Base-by-base conservation (phyloP, 2,329 filamentous ascomycete species). In the Chrysosporium queenslandicum region DNA sequence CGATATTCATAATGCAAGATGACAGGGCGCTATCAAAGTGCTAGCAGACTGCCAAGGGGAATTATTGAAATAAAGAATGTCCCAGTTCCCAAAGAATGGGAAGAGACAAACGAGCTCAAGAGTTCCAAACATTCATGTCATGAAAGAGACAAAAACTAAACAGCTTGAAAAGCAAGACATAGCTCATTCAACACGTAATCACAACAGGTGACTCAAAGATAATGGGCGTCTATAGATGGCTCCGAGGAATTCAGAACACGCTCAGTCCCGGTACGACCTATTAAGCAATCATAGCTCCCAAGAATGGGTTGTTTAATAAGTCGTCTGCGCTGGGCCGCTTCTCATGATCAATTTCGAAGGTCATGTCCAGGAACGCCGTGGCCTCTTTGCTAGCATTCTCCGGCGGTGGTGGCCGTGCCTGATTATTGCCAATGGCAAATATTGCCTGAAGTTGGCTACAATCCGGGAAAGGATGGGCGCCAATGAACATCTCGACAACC, bases 401-500 rank as follows among this genome's bases (percentile, higher is more conserved):
- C 0, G 92, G 92, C 52, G 95, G 86, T 14, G 87, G 90, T 0
- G 92, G 92, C 41, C 87, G 83, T 21, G 89, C 88, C 68, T 87
- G 86, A 59, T 85, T 83, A 58, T 86, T 89, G 36, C 90, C 90
- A 66, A 98, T 97, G 74, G 95, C 95, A 77, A 98, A 98, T 64
- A 98, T 96, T 55, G 92, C 92, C 68, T 98, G 92, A 57, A 98
- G 76, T 70, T 98, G 94, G 55, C 87, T 94, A 74, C 89, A 95
- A 71, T 95, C 91, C 0, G 92, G 92, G 77, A 96, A 96, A 1
- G 92, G 92, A 66, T 97, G 92, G 41, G 82, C 86, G 52, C 92
- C 92, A 11, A 92, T 97, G 77, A 97, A 95, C 92, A 98, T 98
- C 74, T 98, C 92, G 21, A 98, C 91, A 12, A 98, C 88, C 48